Evolutionary conservation across 306 rosid species (phyloP).

Genomic region (Sicyos edulis): DNA sequence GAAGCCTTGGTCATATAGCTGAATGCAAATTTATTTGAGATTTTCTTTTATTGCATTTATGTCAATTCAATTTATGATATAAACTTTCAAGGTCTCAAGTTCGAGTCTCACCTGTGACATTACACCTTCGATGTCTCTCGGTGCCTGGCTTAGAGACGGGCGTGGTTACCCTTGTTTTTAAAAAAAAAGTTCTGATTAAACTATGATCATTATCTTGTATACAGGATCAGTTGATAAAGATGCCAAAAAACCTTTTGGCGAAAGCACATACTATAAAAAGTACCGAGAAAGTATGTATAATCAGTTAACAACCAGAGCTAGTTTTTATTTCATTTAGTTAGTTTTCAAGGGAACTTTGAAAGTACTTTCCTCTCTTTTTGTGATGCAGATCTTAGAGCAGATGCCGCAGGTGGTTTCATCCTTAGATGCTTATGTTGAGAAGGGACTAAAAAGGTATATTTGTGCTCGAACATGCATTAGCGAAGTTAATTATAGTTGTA

Average conservation of each 20-base stretch:
- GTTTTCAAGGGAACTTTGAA: background rate
- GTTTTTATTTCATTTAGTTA: conserved; percentile 11
- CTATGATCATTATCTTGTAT: too few species aligned
- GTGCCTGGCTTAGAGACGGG: too few species aligned
- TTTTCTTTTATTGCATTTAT: background rate
- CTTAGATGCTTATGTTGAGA: conserved; percentile 76
- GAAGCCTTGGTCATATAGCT: background rate
- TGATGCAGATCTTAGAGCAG: conserved; percentile 65
- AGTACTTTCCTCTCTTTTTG: conserved; percentile 18
- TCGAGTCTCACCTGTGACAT: too few species aligned
- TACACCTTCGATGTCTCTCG: too few species aligned
- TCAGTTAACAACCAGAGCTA: conserved; percentile 10
- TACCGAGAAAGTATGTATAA: conserved; percentile 61
- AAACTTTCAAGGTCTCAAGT: too few species aligned
- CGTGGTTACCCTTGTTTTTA: too few species aligned
- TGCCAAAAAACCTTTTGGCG: conserved; percentile 72
- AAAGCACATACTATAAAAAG: conserved; percentile 57
- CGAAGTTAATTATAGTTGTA: too few species aligned
- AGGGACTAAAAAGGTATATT: conserved; percentile 19
- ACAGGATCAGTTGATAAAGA: conserved; percentile 67
- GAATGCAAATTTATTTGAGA: conserved; percentile 1
- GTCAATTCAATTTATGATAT: background rate
- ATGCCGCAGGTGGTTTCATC: conserved; percentile 79
- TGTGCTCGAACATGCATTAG: too few species aligned
- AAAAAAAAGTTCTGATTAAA: too few species aligned